These are phyloP conservation scores for Thermomyces lanuginosus DNA, from an alignment of 2,329 filamentous ascomycete species.

Conservation along the genomic window DNA sequence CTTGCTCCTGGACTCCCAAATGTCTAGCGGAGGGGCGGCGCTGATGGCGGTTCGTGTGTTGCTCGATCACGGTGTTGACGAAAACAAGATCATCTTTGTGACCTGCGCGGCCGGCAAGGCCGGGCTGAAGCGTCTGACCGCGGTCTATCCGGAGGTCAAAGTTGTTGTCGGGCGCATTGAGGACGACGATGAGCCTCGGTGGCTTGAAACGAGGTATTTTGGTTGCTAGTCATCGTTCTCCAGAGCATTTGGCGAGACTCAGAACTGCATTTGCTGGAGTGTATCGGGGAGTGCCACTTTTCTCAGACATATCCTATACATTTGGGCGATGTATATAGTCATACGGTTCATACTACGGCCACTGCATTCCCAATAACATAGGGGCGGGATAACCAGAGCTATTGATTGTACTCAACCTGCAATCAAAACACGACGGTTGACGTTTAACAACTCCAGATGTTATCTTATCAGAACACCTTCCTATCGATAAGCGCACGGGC, in stretches of 20 bases:
- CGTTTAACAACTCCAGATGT: too few relatives aligned
- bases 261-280: too few relatives aligned
- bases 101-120: constrained; percentile 78
- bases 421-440: too few relatives aligned
- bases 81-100: constrained; percentile 76
- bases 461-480: too few relatives aligned
- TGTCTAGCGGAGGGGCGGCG: constrained; percentile 71
- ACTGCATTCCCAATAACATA: too few relatives aligned
- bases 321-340: too few relatives aligned
- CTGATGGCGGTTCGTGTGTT: constrained; percentile 95
- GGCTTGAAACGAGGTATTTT: constrained; percentile 81
- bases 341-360: too few relatives aligned
- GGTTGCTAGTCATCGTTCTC: constrained; percentile 64
- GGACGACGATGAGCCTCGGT: constrained; percentile 66
- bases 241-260: too few relatives aligned
- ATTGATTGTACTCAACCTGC: too few relatives aligned
- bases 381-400: too few relatives aligned
- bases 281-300: too few relatives aligned
- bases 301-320: too few relatives aligned
- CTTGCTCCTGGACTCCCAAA: constrained; percentile 78
- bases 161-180: constrained; percentile 74
- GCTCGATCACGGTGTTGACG: constrained; percentile 76
- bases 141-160: constrained; percentile 73
- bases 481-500: constrained; percentile 14
- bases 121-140: constrained; percentile 69